phyloP scores from a whole-genome alignment of 108 stramenopile species.

The Mayamaea pseudoterrestris region DNA sequence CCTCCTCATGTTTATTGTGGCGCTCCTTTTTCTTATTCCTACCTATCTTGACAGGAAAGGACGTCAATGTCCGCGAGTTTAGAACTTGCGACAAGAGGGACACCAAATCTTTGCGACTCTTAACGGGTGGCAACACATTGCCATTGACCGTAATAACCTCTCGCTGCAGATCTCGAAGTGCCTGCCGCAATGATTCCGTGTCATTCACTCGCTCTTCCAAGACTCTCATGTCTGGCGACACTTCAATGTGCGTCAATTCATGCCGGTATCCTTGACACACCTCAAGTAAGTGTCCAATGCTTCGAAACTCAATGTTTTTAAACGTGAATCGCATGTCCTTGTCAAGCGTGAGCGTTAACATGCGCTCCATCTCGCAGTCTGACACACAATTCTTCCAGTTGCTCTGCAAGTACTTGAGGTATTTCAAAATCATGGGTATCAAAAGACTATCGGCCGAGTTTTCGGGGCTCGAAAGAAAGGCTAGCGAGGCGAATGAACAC shows the following conservation, averaged over 20 bases:
- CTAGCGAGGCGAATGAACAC: slow-evolving; percentile 74
- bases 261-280: slow-evolving; percentile 52
- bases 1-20: background rate
- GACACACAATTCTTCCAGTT: slow-evolving; percentile 37
- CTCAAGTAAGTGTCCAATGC: slow-evolving; percentile 75
- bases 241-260: slow-evolving; percentile 52
- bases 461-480: slow-evolving; percentile 74
- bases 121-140: slow-evolving; percentile 60
- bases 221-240: slow-evolving; percentile 32
- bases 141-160: slow-evolving; percentile 82
- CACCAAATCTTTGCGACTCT: slow-evolving; percentile 54
- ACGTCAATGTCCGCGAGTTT: slow-evolving; percentile 38
- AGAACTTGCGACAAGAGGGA: slow-evolving; percentile 42
- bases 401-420: slow-evolving; percentile 50
- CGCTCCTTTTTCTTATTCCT: background rate
- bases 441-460: slow-evolving; percentile 53
- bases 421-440: slow-evolving; percentile 48
- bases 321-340: slow-evolving; percentile 45
- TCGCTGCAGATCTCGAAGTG: slow-evolving; percentile 64
- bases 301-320: slow-evolving; percentile 63
- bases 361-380: slow-evolving; percentile 63
- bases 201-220: slow-evolving; percentile 15
- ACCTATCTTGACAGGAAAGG: background rate
- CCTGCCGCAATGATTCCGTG: slow-evolving; percentile 46
- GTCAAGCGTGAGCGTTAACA: slow-evolving; percentile 42